Evolutionary conservation across 2,329 filamentous ascomycete species (phyloP).

Genomic region (Xylaria sp.): DNA sequence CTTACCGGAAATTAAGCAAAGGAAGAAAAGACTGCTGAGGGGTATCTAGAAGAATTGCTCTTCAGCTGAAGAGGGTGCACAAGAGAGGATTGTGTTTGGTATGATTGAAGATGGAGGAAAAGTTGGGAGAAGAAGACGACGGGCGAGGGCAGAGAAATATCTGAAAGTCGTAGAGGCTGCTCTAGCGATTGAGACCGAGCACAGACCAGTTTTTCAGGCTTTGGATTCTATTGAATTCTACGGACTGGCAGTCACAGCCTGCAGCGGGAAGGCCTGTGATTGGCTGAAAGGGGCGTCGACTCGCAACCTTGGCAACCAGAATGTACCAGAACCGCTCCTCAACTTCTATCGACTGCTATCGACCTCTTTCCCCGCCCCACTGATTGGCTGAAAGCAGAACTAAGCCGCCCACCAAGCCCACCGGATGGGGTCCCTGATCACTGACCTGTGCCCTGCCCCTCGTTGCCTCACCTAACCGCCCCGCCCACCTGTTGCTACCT

Average conservation of each 20-base stretch:
- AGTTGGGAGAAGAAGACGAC: constrained; percentile 30
- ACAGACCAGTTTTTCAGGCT: constrained; percentile 44
- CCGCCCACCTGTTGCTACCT: constrained; percentile 3
- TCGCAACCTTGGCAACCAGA: constrained; percentile 42
- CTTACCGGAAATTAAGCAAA: constrained; percentile 37
- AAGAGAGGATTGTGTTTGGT: constrained; percentile 18
- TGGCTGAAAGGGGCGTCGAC: constrained; percentile 34
- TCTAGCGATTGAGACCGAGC: constrained; percentile 37
- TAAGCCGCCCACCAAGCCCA: constrained; percentile 24
- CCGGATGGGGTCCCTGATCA: constrained; percentile 14
- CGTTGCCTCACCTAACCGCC: constrained; percentile 31
- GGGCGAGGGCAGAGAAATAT: constrained; percentile 41
- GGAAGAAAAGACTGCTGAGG: constrained; percentile 11
- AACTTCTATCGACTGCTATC: constrained; percentile 31
- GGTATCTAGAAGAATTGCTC: constrained; percentile 35
- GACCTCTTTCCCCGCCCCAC: constrained; percentile 30
- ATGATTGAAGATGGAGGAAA: constrained; percentile 31
- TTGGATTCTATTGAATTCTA: constrained; percentile 52
- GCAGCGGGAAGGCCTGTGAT: constrained; percentile 37
- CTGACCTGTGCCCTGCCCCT: constrained; percentile 20
- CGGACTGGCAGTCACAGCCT: constrained; percentile 43
- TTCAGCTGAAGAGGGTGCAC: constrained; percentile 24
- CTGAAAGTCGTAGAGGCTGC: constrained; percentile 32
- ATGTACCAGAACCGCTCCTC: constrained; percentile 35
- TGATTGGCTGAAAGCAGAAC: constrained; percentile 47